Percentiles rank a stretch among this genome's conserved stretches.
Evolutionary conservation across 495 filamentous ascomycete species (phyloP).

Genomic region (Pseudomonodictys pantanalensis): DNA sequence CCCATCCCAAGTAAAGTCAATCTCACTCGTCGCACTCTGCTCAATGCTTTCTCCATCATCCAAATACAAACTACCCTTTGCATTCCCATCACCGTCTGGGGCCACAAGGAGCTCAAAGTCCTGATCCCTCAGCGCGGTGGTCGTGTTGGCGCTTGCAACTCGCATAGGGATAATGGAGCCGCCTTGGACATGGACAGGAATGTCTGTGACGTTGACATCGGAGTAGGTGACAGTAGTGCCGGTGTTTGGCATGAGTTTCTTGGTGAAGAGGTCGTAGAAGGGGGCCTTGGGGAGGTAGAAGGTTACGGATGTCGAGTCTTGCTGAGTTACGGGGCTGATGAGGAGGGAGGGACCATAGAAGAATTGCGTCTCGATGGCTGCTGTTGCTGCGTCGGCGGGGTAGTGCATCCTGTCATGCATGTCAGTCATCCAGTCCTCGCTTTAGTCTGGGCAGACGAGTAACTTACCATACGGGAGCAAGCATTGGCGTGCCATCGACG

Average conservation of each 20-base stretch:
- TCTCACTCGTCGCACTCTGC: conserved; percentile 27
- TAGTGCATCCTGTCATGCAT: conserved; percentile 43
- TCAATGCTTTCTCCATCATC: conserved; percentile 42
- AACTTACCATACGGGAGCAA: conserved; percentile 67
- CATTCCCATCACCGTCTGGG: conserved; percentile 50
- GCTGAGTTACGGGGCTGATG: conserved; percentile 67
- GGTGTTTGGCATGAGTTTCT: conserved; percentile 53
- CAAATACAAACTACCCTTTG: conserved; percentile 53
- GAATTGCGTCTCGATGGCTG: conserved; percentile 63
- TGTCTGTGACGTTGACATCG: conserved; percentile 58
- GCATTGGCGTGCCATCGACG: conserved; percentile 63
- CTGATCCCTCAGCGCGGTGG: conserved; percentile 60
- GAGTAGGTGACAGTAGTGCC: conserved; percentile 53
- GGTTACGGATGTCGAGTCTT: conserved; percentile 60
- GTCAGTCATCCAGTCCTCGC: neutral
- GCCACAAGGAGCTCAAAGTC: conserved; percentile 71
- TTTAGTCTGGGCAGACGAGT: neutral
- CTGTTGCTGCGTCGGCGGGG: conserved; percentile 62
- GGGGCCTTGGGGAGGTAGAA: conserved; percentile 72
- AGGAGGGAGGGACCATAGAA: conserved; percentile 70
- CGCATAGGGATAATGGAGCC: conserved; percentile 68
- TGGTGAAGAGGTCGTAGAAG: conserved; percentile 77
- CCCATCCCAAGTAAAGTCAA: conserved; percentile 18
- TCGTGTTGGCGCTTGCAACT: conserved; percentile 63
- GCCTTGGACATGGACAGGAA: conserved; percentile 71